Base-by-base conservation (phyloP, 495 filamentous ascomycete species). In the Filosporella fistucella region DNA sequence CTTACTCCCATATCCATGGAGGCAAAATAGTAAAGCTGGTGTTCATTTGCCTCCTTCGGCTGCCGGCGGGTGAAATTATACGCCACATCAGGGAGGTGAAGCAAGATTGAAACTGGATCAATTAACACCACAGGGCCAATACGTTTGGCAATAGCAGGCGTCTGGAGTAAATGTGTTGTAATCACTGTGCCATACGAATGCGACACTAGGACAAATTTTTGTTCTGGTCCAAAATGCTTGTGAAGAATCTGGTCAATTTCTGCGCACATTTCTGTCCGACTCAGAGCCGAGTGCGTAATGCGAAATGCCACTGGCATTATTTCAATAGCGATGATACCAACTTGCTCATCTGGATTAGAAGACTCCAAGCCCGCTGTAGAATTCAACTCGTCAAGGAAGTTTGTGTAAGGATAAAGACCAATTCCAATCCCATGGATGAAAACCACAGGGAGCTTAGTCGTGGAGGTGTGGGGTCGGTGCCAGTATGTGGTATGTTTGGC, bases 371-470 rank as follows among this genome's bases (percentile, higher is more conserved):
- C 52, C 21, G 49, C 37, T 24, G 68, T 64, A 13, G 54, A 37
- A 47, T 72, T 75, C 14, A 85, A 58, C 33, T 74, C 64, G 18
- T 53, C 53, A 1, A 86, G 65, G 58, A 85, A 82, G 24, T 60
- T 59, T 12, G 67, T 66, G 47, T 87, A 87, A 2, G 82, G 69
- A 57, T 75, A 80, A 12, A 85, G 69, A 0, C 82, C 82, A 43
- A 86, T 77, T 21, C 82, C 81, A 40, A 87, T 84, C n/a, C 83
- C 83, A 57, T 87, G 83, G 16, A 86, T 68, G 60, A 86, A 85
- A 3, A 87, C 58, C 34, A 86, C 54, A 0, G 83, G 83, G 1
- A 75, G 58, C 22, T 69, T 69, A 5, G 67, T 64, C 5, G 62
- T 61, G 1, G 80, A 77, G 9, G 65, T 76, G 53, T 86, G 83